phyloP scores from a whole-genome alignment of 2,329 filamentous ascomycete species.

The Hymenoscyphus occultus region DNA sequence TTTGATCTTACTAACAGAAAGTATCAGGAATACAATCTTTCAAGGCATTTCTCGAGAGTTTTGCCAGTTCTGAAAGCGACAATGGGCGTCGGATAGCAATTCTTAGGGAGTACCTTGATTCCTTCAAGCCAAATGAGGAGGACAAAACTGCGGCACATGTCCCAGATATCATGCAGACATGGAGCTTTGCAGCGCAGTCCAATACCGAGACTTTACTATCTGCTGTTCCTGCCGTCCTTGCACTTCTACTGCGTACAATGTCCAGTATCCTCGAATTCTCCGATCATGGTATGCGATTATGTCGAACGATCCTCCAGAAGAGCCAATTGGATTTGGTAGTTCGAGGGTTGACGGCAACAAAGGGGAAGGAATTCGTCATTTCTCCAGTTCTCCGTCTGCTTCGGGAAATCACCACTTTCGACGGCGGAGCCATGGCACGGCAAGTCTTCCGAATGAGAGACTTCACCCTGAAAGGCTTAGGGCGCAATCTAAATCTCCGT shows the following conservation, averaged over 20 bases:
- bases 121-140: constrained; percentile 46
- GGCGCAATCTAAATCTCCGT: constrained; percentile 75
- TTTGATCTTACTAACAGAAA: constrained; percentile 7
- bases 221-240: constrained; percentile 74
- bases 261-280: constrained; percentile 72
- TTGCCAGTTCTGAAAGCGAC: constrained; percentile 51
- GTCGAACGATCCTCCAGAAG: constrained; percentile 77
- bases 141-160: constrained; percentile 65
- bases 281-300: constrained; percentile 72
- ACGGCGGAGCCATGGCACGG: constrained; percentile 77
- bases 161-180: constrained; percentile 79
- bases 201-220: constrained; percentile 81
- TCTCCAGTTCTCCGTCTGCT: constrained; percentile 84
- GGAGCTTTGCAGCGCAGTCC: constrained; percentile 76
- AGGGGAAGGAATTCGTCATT: constrained; percentile 82
- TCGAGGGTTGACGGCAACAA: constrained; percentile 73
- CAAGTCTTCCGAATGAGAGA: constrained; percentile 75
- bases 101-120: constrained; percentile 65
- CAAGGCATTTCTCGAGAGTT: constrained; percentile 67
- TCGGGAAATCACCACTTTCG: constrained; percentile 79
- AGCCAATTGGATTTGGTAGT: constrained; percentile 78
- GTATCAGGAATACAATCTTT: constrained; percentile 62
- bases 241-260: constrained; percentile 75
- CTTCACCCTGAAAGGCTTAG: constrained; percentile 75
- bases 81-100: constrained; percentile 53